phyloP scores from a whole-genome alignment of 1,284 basidiomycete genomes.

The Rhizoctonia solani region DNA sequence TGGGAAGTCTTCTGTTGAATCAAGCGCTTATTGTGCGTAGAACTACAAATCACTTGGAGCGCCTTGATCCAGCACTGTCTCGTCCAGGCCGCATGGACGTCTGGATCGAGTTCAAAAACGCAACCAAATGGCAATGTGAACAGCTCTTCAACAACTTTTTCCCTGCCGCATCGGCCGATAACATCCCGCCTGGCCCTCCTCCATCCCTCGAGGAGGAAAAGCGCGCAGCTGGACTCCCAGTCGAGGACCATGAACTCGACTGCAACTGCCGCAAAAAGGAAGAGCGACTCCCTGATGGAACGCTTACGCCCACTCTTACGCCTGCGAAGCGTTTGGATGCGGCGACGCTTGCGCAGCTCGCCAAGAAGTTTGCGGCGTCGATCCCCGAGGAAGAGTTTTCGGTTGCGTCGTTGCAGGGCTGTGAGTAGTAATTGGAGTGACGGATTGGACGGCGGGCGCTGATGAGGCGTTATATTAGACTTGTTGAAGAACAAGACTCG shows the following conservation, averaged over 20 bases:
- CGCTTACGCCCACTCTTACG: neutral
- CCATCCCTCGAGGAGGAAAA: conserved; percentile 26
- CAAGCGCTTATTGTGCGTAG: conserved; percentile 45
- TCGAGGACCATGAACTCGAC: conserved; percentile 23
- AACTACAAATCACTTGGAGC: conserved; percentile 82
- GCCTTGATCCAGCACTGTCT: conserved; percentile 78
- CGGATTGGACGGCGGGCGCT: neutral
- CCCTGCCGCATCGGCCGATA: conserved; percentile 54
- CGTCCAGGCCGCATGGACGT: conserved; percentile 89
- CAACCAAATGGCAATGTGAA: conserved; percentile 79
- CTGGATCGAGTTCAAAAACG: conserved; percentile 85
- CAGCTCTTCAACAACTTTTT: conserved; percentile 85
- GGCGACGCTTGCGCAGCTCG: conserved; percentile 62
- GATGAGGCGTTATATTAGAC: conserved; percentile 50
- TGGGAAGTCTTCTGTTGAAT: neutral
- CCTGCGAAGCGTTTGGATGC: conserved; percentile 57
- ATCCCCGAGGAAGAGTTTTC: conserved; percentile 81
- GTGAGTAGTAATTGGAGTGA: conserved; percentile 52
- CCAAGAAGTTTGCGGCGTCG: conserved; percentile 70
- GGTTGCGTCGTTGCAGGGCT: conserved; percentile 83
- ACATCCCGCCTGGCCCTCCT: conserved; percentile 19
- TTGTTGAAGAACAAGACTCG: conserved; percentile 78
- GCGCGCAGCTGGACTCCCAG: conserved; percentile 18
- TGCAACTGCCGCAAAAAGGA: conserved; percentile 15
- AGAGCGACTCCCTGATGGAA: conserved; percentile 33